Base-by-base conservation (phyloP, 371 early-diverging fungal species). In the Mucor piriformis region DNA sequence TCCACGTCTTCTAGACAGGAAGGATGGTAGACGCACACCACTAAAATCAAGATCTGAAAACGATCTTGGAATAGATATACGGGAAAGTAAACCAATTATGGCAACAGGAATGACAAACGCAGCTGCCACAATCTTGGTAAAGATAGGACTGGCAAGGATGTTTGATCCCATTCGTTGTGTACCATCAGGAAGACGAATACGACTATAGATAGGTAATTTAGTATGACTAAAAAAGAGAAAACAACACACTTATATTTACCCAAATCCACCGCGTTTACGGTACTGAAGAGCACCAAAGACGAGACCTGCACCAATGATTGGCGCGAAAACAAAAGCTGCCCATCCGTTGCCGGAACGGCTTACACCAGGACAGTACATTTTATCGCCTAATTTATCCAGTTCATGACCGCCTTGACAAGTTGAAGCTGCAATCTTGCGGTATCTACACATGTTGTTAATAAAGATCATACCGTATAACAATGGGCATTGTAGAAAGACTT, bases 341-440 rank as follows among this genome's bases (percentile, higher is more conserved):
- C 76, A 77, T 42, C 59, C 67, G 48, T 24, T 12, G 11, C 71
- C 48, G 7, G 71, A 63, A 40, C 66, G 67, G 20, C 71, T 83
- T 51, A 62, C 76, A 25, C 88, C 89, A 21, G 92, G 91, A 25
- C 93, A 92, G 71, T 77, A 81, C 46, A 76, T 76, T 59, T 88
- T 79, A 15, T 61, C 72, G 32, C 65, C 65, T 18, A 59, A 32
- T 16, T 74, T 61, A 51, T 86, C 86, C n/a, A 85, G 46, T 29
- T 76, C 77, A 5, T 76, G 44, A 1, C 88, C 89, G 21, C 82
- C 86, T 49, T 63, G 66, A 56, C 94, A 93, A 10, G 82, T 74
- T 1, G 94, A 88, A 48, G 85, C 82, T 24, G 93, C 86, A 57
- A 86, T 89, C 67, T 87, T 87, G 50, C 94, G 87, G 67, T 92